phyloP scores from a whole-genome alignment of 192 early-diverging fungal genomes.

The Phlyctochytrium bullatum region DNA sequence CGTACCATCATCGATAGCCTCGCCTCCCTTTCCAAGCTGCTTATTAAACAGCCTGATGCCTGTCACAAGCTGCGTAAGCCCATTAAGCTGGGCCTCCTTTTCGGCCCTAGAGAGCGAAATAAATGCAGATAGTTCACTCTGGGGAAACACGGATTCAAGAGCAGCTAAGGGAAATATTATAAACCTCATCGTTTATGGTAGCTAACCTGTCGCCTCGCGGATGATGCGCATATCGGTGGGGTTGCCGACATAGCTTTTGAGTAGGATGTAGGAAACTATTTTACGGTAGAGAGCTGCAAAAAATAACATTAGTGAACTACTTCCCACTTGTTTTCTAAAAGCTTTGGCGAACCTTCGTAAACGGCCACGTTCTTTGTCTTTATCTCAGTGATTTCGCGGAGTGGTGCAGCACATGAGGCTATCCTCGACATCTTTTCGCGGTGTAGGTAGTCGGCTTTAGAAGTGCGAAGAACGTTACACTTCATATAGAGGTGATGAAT shows the following conservation, averaged over 20 bases:
- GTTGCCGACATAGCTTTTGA: conserved; percentile 50
- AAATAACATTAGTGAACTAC: background rate
- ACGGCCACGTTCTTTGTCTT: conserved; percentile 44
- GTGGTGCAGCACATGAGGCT: conserved; percentile 37
- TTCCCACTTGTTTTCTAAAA: background rate
- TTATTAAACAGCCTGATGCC: conserved; percentile 63
- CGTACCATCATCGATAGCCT: conserved; percentile 52
- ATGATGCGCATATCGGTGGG: conserved; percentile 58
- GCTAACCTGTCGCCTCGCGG: conserved; percentile 55
- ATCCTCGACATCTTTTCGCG: conserved; percentile 47
- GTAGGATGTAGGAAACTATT: conserved; percentile 56
- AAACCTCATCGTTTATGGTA: background rate
- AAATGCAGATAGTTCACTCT: conserved; percentile 55
- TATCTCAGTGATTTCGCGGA: conserved; percentile 51
- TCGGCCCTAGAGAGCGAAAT: conserved; percentile 47
- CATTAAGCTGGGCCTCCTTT: conserved; percentile 61
- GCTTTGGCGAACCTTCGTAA: conserved; percentile 41
- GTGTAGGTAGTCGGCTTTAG: conserved; percentile 53
- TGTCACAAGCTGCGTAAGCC: conserved; percentile 55
- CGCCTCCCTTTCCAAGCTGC: conserved; percentile 58
- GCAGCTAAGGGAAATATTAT: conserved; percentile 40
- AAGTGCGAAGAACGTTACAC: background rate
- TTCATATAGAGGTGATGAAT: background rate
- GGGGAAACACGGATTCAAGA: conserved; percentile 63
- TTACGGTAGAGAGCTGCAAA: conserved; percentile 48